Base-by-base conservation (phyloP, 805 yeast species). In the Ogataea minuta region DNA sequence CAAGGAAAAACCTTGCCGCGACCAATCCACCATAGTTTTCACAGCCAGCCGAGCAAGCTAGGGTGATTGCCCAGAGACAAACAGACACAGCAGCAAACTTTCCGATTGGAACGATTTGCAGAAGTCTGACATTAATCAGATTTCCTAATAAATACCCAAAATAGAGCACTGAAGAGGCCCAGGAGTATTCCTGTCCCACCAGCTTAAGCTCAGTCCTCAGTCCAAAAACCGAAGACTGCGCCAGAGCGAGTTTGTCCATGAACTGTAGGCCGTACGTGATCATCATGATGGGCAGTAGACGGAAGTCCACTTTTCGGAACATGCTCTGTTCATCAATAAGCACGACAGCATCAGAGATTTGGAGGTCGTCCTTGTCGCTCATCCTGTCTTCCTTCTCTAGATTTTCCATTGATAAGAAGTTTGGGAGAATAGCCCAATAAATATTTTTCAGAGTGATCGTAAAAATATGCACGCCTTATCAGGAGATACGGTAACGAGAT, bases 61-160 rank as follows among this genome's bases (percentile, higher is more conserved):
- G 65, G 24, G 79, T 59, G n/a, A 78, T 56, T 15, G 88, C 88
- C 89, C 90, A 83, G 0, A 74, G 29, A n/a, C 78, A 52, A 27
- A 81, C 70, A 43, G 72, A 70, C 1, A 58, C 44, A 8, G 76
- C 63, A 3, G 73, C 65, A 4, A 77, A 63, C 45, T 74, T 76
- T 6, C 79, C 73, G 44, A 82, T 67, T 3, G 81, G 83, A 36
- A 77, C 71, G 38, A 65, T 67, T 56, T 83, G 89, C 17, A 79
- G 53, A 1, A 70, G 34, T 33, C 63, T 52, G 8, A 67, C 57
- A 3, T 74, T 68, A 4, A 79, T 76, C 39, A 73, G 60, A 48
- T 77, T 81, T 52, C 77, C 80, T 7, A 63, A 65, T 34, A 83
- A 57, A 54, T 81, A 84, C 3, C 89, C 90, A 27, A 82, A 59